Evolutionary conservation across 805 yeast genomes (phyloP).

Genomic region (Monosporozyma solicola): DNA sequence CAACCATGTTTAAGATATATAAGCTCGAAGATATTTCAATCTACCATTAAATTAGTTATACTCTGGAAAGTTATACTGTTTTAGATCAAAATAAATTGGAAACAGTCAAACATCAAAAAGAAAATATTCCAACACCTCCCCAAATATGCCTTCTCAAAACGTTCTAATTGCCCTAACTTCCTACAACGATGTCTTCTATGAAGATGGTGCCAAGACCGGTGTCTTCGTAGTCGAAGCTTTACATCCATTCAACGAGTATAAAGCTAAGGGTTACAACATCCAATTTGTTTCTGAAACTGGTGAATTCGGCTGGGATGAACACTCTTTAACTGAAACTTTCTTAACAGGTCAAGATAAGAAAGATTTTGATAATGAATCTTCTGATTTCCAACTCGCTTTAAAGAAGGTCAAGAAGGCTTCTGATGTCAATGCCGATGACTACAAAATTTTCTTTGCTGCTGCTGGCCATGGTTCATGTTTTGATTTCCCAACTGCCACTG

Average conservation of each 20-base stretch:
- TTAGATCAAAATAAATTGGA: too few species aligned
- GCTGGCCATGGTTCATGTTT: slow-evolving; percentile 59
- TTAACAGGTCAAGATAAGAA: slow-evolving; percentile 38
- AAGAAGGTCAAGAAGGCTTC: slow-evolving; percentile 37
- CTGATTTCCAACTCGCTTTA: slow-evolving; percentile 35
- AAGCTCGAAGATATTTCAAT: too few species aligned
- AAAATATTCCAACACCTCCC: not conserved
- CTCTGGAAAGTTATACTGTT: too few species aligned
- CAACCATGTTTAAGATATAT: too few species aligned
- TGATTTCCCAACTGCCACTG: slow-evolving; percentile 47
- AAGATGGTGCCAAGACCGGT: slow-evolving; percentile 54
- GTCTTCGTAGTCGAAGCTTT: slow-evolving; percentile 48
- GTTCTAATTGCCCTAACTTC: slow-evolving; percentile 39
- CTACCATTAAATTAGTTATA: too few species aligned
- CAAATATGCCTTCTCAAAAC: slow-evolving; percentile 14
- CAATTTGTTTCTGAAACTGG: slow-evolving; percentile 54
- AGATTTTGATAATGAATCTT: slow-evolving; percentile 31
- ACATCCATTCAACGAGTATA: slow-evolving; percentile 47
- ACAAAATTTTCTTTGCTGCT: slow-evolving; percentile 48
- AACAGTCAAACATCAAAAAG: not conserved
- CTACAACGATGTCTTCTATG: slow-evolving; percentile 40
- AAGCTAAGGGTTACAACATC: slow-evolving; percentile 42
- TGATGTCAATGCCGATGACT: slow-evolving; percentile 43
- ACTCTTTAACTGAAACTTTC: slow-evolving; percentile 37
- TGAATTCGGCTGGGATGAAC: slow-evolving; percentile 45